Base-by-base conservation (phyloP, 1,284 basidiomycete genomes). In the Cryptococcus sp. region DNA sequence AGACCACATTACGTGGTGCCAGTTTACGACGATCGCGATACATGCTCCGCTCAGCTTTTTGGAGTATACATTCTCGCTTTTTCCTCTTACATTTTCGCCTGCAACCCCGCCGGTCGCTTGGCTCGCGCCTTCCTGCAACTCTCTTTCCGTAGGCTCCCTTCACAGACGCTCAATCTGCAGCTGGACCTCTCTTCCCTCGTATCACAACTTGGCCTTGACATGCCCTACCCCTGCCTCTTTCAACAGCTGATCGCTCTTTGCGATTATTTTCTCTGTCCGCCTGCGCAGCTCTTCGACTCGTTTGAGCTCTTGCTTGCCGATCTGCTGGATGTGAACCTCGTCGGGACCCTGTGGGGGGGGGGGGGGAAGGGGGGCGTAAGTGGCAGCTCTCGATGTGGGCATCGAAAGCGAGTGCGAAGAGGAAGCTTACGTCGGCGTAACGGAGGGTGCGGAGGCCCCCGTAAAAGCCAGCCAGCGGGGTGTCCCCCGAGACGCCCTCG, bases 321-420 rank as follows among this genome's bases (percentile, higher is more conserved):
- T 88, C 78, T 97, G 94, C 76, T 94, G 91, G 51, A 94, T 87
- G 76, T 98, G 94, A 5, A 98, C 91, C 82, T 89, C 91, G 73
- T 94, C 91, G 44, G 91, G 91, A 33, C 92, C 90, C 88, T 90
- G 47, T 11, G 15, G 4, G 6, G 42, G 21, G 12, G 20, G 3
- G 16, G 21, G 12, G 20, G 3, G 16, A 9, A 33, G 28, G 5
- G 28, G 28, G 28, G 4, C 5, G 55, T 33, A 21, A 43, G 33
- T 45, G 5, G 28, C 15, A 56, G 45, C 46, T 28, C 43, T 18
- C 52, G 37, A 60, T 3, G 21, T 53, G 63, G 45, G 47, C 42
- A n/a, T 43, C 38, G 39, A 43, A 13, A n/a, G 24, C 50, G 55
- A 24, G 79, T 12, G 35, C 48, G 46, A 40, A 45, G 12, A 43